Evolutionary conservation across 1,284 basidiomycete species (phyloP).

Genomic region (Malassezia globosa): DNA sequence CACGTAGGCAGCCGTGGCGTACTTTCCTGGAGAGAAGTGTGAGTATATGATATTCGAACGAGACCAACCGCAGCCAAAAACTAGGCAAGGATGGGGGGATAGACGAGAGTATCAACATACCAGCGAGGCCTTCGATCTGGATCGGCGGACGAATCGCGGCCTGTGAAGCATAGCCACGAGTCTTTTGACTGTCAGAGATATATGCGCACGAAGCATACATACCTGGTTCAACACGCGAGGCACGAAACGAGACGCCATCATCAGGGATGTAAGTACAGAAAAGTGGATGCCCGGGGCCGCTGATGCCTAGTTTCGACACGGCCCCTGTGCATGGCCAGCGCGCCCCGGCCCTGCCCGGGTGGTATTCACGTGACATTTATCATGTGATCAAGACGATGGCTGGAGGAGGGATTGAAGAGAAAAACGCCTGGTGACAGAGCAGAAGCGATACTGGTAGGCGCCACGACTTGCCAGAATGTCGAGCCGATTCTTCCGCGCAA

Average conservation of each 20-base stretch:
- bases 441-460: background rate
- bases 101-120: constrained; percentile 19
- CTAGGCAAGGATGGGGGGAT: no score
- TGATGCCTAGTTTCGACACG: background rate
- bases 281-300: background rate
- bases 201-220: background rate
- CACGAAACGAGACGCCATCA: constrained; percentile 17
- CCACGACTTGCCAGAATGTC: constrained; percentile 26
- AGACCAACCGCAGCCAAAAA: background rate
- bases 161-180: constrained; percentile 45
- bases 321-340: no score
- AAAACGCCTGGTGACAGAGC: constrained; percentile 7
- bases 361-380: constrained; percentile 10
- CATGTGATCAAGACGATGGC: no score
- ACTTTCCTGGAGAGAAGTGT: constrained; percentile 58
- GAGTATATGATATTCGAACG: background rate
- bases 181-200: constrained; percentile 10
- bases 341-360: constrained; percentile 18
- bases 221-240: constrained; percentile 18
- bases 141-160: constrained; percentile 34
- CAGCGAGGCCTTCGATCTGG: constrained; percentile 38
- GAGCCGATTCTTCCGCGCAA: constrained; percentile 44
- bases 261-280: no score
- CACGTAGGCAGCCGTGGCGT: constrained; percentile 84
- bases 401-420: constrained; percentile 5